Evolutionary conservation across 257 asterid species (phyloP).

Genomic region (Cruciata laevipes): DNA sequence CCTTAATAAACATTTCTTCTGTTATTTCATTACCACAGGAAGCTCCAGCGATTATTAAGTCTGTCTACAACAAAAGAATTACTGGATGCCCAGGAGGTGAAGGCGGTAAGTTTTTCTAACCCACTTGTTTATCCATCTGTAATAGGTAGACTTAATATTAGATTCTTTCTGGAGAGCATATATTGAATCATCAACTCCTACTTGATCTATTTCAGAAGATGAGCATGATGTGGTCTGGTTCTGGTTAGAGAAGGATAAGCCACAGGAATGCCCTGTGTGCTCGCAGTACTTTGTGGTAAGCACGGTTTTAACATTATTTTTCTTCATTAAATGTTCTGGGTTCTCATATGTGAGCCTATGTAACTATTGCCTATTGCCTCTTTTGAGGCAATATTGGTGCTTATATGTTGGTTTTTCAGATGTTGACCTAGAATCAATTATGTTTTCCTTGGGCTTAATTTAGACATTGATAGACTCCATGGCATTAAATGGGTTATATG

Average conservation of each 20-base stretch:
- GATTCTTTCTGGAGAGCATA: neutral
- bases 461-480: neutral
- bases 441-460: neutral
- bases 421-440: neutral
- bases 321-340: neutral
- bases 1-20: neutral
- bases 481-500: neutral
- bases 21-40: constrained; percentile 40
- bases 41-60: constrained; percentile 71
- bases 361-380: neutral
- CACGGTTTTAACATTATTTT: constrained; percentile 10
- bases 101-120: constrained; percentile 53
- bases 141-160: neutral
- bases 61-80: constrained; percentile 70
- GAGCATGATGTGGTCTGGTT: constrained; percentile 99
- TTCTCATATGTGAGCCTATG: too few relatives aligned
- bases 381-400: neutral
- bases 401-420: neutral
- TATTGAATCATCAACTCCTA: neutral
- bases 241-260: constrained; percentile 94
- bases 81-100: constrained; percentile 94
- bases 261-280: constrained; percentile 96
- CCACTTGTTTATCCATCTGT: neutral
- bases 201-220: constrained; percentile 52
- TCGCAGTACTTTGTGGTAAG: constrained; percentile 87